Base-by-base conservation (phyloP, 768 basidiomycete species). In the Mrakia blollopis region DNA sequence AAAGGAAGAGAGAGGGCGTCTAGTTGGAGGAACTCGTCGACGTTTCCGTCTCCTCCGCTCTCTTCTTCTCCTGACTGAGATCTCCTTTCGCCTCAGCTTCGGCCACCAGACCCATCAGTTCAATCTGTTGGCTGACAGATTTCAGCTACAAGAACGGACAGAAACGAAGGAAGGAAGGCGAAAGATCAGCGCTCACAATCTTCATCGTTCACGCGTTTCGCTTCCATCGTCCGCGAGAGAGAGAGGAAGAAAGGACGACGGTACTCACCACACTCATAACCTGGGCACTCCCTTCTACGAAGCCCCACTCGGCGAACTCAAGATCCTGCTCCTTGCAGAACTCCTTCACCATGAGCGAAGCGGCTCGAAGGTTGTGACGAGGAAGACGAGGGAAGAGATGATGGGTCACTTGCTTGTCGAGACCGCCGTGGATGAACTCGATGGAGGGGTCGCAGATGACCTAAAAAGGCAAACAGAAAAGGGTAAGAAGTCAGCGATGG, bases 341-440 rank as follows among this genome's bases (percentile, higher is more conserved):
- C 80, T 91, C 87, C 83, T 94, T 96, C 73, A 97, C 94, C 30
- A 95, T 85, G 41, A 87, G 77, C 79, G 92, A 92, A 3, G 96
- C 96, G 74, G 89, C 86, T 50, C 89, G 88, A 73, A 99, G 87
- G 82, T 97, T 94, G 86, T 98, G 96, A 54, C 97, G 87, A 3
- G 97, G 97, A 1, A 98, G 86, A 16, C 97, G 90, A 28, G 97
- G 97, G 86, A 98, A 98, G 77, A 98, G 87, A 83, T 98, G 95
- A 80, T 99, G 97, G 2, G 96, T 94, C 61, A 98, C 93, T 84
- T 99, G 97, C 18, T 98, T 89, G 80, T 99, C 93, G 28, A 99
- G 88, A n/a, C 97, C 97, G 16, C 97, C 97, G 81, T 99, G 97
- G 47, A 99, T 84, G 82, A 94, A 98, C 72, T 88, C 92, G 80